Percentiles rank a stretch among this genome's conserved stretches.
phyloP scores from a whole-genome alignment of 2,329 filamentous ascomycete genomes.

The Passalora sequoiae region DNA sequence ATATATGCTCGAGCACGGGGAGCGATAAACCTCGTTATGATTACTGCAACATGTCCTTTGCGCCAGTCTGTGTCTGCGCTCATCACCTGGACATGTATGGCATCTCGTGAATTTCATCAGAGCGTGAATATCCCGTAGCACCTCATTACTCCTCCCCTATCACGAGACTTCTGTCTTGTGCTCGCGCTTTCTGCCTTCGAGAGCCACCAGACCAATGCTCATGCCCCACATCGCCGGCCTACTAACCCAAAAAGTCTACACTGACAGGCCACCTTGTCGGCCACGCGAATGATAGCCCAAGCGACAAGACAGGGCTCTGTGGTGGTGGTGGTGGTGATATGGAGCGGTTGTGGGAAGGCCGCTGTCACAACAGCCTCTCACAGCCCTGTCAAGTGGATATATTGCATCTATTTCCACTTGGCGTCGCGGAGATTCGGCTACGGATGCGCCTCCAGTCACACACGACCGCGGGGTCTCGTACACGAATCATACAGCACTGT shows the following conservation, averaged over 20 bases:
- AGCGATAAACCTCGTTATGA: no score
- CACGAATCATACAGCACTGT: no score
- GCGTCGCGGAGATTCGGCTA: not conserved
- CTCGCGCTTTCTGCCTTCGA: no score
- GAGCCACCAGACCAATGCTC: no score
- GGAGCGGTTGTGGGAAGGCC: not conserved
- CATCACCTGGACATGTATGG: not conserved
- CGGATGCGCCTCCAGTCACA: not conserved
- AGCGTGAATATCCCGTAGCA: no score
- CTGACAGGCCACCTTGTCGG: no score
- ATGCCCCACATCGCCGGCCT: no score
- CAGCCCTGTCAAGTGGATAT: slow-evolving; percentile 1
- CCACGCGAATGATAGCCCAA: not conserved
- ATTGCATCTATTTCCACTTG: not conserved
- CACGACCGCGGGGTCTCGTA: no score
- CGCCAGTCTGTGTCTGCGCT: not conserved
- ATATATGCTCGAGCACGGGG: not conserved
- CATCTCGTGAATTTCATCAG: not conserved
- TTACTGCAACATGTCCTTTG: no score
- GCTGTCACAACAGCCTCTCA: slow-evolving; percentile 1
- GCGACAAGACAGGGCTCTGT: slow-evolving; percentile 1
- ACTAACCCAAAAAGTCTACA: no score
- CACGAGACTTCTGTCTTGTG: no score
- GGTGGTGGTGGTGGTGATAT: not conserved
- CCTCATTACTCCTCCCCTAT: no score